Base-by-base conservation (phyloP, 2,329 filamentous ascomycete genomes). In the Mycocentrospora acerina region DNA sequence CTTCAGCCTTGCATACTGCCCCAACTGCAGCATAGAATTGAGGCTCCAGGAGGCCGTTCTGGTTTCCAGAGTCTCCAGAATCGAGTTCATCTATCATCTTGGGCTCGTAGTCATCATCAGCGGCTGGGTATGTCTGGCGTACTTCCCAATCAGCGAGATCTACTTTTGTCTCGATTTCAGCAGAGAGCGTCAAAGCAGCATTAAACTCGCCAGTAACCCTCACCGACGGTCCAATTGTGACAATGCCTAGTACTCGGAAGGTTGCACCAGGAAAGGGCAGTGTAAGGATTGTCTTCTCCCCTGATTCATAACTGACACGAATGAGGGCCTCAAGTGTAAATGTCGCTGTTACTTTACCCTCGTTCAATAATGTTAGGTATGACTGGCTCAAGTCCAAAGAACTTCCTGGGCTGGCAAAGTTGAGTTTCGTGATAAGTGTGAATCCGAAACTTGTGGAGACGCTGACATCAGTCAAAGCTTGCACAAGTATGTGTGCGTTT, bases 161-260 rank as follows among this genome's bases (percentile, higher is more conserved):
- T 11, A 39, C 16, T 25, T 39, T 39, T 11, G 37, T 39, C 24
- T 39, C 37, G 12, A 39, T 34, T 24, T 29, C 26, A 2, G 24
- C 37, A 19, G 37, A 27, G 14, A 39, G 18, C n/a, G 24, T 29
- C 12, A 39, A 25, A 13, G 29, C 25, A 24, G 37, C 37, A 19
- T 39, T 29, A 13, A 39, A 29, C 16, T 16, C 27, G 17, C 37
- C 37, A n/a, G 17, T 30, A 11, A 39, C 37, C n/a, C 24, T 32
- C 15, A 39, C 24, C 12, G 25, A 29, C 8, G 42, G 42, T 11
- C 42, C 42, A n/a, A 45, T 40, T 11, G 36, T 44, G 24, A 36
- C 35, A 28, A 44, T 44, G n/a, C 41, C 41, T 14, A 37, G 41
- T 14, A 44, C 30, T 24, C 27, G 24, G 41, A 44, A 37, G 11